Evolutionary conservation across 257 asterid genomes (phyloP).

Genomic region (Solanum neorickii): DNA sequence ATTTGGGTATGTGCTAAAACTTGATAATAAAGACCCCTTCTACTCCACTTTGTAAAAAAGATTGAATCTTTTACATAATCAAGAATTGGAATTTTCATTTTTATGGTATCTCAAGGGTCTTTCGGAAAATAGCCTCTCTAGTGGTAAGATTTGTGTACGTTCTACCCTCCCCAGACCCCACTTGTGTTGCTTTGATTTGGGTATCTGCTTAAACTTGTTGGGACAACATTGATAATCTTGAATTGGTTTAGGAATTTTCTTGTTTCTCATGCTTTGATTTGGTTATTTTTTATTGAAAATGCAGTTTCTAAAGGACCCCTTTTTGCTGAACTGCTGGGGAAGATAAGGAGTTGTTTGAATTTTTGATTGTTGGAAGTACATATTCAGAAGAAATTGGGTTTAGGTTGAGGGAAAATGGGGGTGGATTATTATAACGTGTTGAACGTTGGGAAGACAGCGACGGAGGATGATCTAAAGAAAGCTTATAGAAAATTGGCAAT

Average conservation of each 20-base stretch:
- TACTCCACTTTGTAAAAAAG: not conserved
- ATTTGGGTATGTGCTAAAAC: not conserved
- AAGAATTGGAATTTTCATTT: not conserved
- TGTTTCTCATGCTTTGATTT: not conserved
- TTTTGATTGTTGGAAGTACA: not conserved
- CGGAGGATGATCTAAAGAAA: conserved; percentile 83
- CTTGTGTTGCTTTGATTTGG: not conserved
- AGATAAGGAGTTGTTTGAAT: not conserved
- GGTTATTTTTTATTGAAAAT: not conserved
- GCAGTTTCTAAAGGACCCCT: not conserved
- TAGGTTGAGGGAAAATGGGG: conserved; percentile 32
- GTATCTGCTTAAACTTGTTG: not conserved
- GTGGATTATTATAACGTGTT: conserved; percentile 66
- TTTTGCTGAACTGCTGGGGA: not conserved
- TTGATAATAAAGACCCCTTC: not conserved
- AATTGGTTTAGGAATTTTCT: not conserved
- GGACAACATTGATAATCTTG: not conserved
- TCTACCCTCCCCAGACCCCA: not conserved
- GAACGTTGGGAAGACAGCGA: conserved; percentile 60
- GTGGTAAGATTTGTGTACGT: not conserved
- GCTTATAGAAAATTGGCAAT: conserved; percentile 78
- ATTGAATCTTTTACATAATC: not conserved
- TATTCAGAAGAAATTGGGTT: not conserved
- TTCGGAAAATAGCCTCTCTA: not conserved
- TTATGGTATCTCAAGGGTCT: not conserved